Percentiles rank a stretch among this genome's conserved stretches.
Evolutionary conservation across 768 basidiomycete genomes (phyloP).

Genomic region (Cystofilobasidium ferigula): DNA sequence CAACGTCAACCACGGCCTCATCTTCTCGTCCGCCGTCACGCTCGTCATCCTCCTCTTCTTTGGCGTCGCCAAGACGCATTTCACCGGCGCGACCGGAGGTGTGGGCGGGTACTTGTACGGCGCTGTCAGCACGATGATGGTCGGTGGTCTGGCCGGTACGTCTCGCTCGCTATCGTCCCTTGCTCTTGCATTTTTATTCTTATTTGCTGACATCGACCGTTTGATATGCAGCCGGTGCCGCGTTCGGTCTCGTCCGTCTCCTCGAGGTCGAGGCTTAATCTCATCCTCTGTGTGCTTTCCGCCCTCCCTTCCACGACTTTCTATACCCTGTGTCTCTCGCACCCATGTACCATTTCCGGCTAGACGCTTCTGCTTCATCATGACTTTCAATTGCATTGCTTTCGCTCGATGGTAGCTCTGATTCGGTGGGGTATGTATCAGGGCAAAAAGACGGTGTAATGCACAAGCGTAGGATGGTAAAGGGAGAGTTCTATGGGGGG

Average conservation of each 20-base stretch:
- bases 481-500: no score
- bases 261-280: conserved; percentile 39
- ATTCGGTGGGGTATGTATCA: no score
- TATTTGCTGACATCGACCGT: neutral
- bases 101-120: conserved; percentile 69
- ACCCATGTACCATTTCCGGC: no score
- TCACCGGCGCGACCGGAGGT: conserved; percentile 58
- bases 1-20: conserved; percentile 47
- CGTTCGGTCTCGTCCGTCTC: conserved; percentile 50
- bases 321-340: neutral
- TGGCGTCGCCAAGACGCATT: conserved; percentile 64
- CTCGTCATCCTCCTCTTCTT: conserved; percentile 20
- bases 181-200: neutral
- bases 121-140: conserved; percentile 70
- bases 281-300: neutral
- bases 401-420: no score
- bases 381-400: no score
- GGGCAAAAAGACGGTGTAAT: no score
- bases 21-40: conserved; percentile 34
- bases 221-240: conserved; percentile 50
- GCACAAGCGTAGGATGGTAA: no score
- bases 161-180: neutral
- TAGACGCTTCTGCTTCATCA: no score
- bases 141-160: conserved; percentile 63
- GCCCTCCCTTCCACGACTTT: neutral